Base-by-base conservation (phyloP, 2,329 filamentous ascomycete genomes). In the Cladophialophora exuberans region DNA sequence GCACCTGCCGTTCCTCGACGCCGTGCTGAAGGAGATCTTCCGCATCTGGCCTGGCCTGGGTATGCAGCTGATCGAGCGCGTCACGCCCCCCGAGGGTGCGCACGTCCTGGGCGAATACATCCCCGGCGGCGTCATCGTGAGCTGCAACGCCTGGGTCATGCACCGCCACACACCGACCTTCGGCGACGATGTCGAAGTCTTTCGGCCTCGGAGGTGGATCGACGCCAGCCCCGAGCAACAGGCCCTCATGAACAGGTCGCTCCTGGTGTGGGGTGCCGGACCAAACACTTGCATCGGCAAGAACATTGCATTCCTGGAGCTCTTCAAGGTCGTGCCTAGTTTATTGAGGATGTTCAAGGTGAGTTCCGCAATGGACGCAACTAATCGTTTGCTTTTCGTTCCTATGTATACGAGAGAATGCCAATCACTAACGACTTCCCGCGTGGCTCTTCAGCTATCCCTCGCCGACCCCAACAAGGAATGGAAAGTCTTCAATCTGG, bases 131-230 rank as follows among this genome's bases (percentile, higher is more conserved):
- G 67, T 65, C 6, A 67, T 68, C 18, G 66, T 70, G n/a, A 67
- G 68, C 20, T 62, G 62, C 6, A 69, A 69, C 41, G 61, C 67
- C 2, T 70, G 64, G 62, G 58, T 69, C 4, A 63, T 70, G 13
- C 66, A 70, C 44, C 54, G 60, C 28, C 54, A 65, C 35, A 47
- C 56, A 36, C 46, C 30, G 3, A 57, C 57, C 4, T 67, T 65
- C 49, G 69, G 69, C 67, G 18, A 56, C 4, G 61, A 76, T 30
- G 67, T 71, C 0, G 69, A 72, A 9, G 62, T 64, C 1, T 79
- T 70, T 67, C 0, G 92, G 81, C 68, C 72, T 83, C 10, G 87
- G 87, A 0, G 88, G 90, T 70, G 70, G 88, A 39, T 91, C 87
- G 78, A 64, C 78, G 6, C 45, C 0, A 22, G n/a, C n/a, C 36